Evolutionary conservation across 768 basidiomycete genomes (phyloP).

Genomic region (Podaxis sp.): DNA sequence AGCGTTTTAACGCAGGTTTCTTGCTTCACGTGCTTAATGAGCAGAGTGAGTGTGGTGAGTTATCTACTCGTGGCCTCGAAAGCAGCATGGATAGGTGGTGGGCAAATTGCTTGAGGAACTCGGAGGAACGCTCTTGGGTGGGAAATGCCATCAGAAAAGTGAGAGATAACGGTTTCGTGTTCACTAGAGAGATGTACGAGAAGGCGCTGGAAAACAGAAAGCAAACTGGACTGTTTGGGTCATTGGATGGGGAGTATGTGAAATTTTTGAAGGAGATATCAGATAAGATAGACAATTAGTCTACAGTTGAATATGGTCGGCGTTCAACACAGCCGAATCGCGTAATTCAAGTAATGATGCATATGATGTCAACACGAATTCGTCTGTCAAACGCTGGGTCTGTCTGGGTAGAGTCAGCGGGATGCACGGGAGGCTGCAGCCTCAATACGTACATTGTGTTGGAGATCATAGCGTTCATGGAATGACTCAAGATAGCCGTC

Average conservation of each 20-base stretch:
- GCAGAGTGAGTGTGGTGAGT: slow-evolving; percentile 57
- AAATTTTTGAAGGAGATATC: slow-evolving; percentile 2
- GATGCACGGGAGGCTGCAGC: slow-evolving; percentile 8
- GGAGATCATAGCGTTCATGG: neutral
- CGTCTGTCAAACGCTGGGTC: neutral
- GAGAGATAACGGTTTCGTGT: slow-evolving; percentile 44
- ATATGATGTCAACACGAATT: neutral
- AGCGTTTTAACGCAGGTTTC: slow-evolving; percentile 64
- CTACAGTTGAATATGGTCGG: neutral
- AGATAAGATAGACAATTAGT: slow-evolving; percentile 17
- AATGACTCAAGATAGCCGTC: slow-evolving; percentile 33
- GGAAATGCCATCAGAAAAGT: slow-evolving; percentile 48
- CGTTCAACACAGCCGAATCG: neutral
- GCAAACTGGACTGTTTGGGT: slow-evolving; percentile 33
- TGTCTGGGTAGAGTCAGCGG: slow-evolving; percentile 3
- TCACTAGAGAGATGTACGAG: slow-evolving; percentile 61
- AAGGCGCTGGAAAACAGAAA: slow-evolving; percentile 42
- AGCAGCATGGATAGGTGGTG: slow-evolving; percentile 79
- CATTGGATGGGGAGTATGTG: slow-evolving; percentile 16
- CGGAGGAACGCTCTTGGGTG: slow-evolving; percentile 59
- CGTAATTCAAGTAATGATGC: slow-evolving; percentile 5
- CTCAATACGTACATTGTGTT: neutral
- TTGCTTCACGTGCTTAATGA: slow-evolving; percentile 68
- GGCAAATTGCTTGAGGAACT: slow-evolving; percentile 69
- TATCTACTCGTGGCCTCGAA: slow-evolving; percentile 47